These are phyloP conservation scores for Podaxis sp. DNA, from an alignment of 768 basidiomycete species.

Conservation along the genomic window DNA sequence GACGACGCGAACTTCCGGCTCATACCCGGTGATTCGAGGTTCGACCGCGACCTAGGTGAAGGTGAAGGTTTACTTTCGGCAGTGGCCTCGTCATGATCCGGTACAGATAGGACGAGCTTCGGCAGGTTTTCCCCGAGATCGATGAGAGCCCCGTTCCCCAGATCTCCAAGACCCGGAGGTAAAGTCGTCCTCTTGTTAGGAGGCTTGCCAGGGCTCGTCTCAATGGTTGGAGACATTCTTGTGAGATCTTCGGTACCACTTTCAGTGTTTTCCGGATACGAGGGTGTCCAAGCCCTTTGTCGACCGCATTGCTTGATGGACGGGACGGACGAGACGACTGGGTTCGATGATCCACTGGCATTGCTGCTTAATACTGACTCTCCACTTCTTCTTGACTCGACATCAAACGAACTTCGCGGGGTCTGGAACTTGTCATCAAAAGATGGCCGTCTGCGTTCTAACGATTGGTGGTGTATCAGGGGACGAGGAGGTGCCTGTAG, in stretches of 20 bases:
- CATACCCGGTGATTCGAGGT: neutral
- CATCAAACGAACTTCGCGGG: conserved; percentile 1
- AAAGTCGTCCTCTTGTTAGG: neutral
- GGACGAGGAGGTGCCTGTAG: conserved; percentile 9
- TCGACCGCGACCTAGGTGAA: conserved; percentile 1
- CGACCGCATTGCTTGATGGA: neutral
- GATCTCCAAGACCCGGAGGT: neutral
- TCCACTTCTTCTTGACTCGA: conserved; percentile 8
- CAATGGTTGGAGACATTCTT: neutral
- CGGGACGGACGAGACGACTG: neutral
- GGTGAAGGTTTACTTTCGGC: neutral
- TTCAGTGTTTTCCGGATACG: neutral
- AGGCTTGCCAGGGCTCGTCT: neutral
- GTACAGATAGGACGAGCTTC: neutral
- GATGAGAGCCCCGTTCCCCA: neutral
- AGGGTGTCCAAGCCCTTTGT: neutral
- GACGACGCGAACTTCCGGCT: neutral
- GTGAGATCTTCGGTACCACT: conserved; percentile 1
- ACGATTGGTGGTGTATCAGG: neutral
- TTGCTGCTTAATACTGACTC: conserved; percentile 6
- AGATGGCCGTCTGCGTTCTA: neutral
- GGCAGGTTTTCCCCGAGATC: neutral
- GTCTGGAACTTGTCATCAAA: conserved; percentile 3
- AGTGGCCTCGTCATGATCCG: neutral
- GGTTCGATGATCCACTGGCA: conserved; percentile 1